Base-by-base conservation (phyloP, 2,329 filamentous ascomycete genomes). In the Colletotrichum gloeosporioides region DNA sequence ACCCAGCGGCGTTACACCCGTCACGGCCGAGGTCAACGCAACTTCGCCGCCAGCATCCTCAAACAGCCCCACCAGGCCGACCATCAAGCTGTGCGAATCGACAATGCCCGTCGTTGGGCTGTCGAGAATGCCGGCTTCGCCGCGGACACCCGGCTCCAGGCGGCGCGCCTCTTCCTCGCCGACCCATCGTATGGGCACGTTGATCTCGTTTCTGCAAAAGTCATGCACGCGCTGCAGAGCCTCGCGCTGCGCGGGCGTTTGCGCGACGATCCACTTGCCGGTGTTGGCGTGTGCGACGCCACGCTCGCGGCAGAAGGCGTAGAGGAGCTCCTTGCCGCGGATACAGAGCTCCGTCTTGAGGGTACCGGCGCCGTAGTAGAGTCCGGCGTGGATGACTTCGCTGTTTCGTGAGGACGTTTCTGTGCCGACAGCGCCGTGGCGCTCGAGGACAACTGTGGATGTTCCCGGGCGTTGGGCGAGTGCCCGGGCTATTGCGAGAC, bases 241-340 rank as follows among this genome's bases (percentile, higher is more conserved):
- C n/a, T 87, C 89, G 82, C 91, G 90, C 87, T 99, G 95, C 63
- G 86, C 86, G 2, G 89, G 88, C 69, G 92, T 94, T 87, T 99
- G 97, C 1, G 96, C 96, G 2, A 99, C 95, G 80, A 99, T 94
- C 96, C 96, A 98, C 87, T 98, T 99, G 76, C 96, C 96, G 29
- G 92, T 94, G 82, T 93, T 93, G 70, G 89, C 89, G 85, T 97
- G 91, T 0, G 92, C 92, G 67, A 99, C 94, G 73, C 85, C 84
- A 80, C 95, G 88, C 73, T 86, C 86, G 7, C 87, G 85, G 87
- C 96, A 98, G 57, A 98, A 91, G 6, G 88, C 89, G 85, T 99
- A 99, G 75, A 99, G 88, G 83, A 95, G 88, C 36, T 93, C 83
- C 79, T 93, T 93, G 76, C 97, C 97, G 36, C 88, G 87, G 78